Evolutionary conservation across 257 asterid genomes (phyloP), one percentile per base, ranked within the genome.

Genomic region (Vinca minor): DNA sequence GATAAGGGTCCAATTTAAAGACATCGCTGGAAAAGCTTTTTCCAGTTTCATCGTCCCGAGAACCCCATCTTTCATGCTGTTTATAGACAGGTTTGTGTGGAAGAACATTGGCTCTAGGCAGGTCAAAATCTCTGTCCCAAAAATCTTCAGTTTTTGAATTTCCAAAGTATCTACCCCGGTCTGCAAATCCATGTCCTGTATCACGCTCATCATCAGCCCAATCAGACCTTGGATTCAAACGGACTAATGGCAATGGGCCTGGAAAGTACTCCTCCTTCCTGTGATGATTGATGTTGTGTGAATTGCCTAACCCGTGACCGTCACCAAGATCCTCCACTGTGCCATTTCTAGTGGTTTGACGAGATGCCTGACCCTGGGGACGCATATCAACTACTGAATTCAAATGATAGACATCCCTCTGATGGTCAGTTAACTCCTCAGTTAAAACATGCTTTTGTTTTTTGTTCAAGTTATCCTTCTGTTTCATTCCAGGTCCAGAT

Each of bases 201-300:
- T 93, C 99, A 56, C 99, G 96, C 80, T 93, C 99, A 70, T 93
- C 99, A 73, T 93, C 97, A 52, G 96, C 97, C 99, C 99, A 93
- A 82, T 93, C 95, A 54, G 90, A 85, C 74, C 96, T 85, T 26
- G 95, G 92, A 75, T 79, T 93, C 81, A 89, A 38, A 63, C 79
- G 84, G 62, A 93, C 91, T 66, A 89, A 63, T 31, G 97, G 96
- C 74, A 93, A 64, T 3, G 95, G 97, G 59, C 90, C 91, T 8
- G 82, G 77, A 62, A 84, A 81, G 68, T 55, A 76, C 5, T 81
- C 89, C n/a, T n/a, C n/a, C 68, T 84, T 89, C 77, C 71, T 72
- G 62, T 53, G 31, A 36, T 70, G 80, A 74, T 71, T 78, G 45
- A 61, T 32, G 65, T 58, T 34, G 48, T 66, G 75, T 18, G 78